Base-by-base conservation (phyloP, 2,329 filamentous ascomycete species). In the Paraphaeosphaeria sporulosa region DNA sequence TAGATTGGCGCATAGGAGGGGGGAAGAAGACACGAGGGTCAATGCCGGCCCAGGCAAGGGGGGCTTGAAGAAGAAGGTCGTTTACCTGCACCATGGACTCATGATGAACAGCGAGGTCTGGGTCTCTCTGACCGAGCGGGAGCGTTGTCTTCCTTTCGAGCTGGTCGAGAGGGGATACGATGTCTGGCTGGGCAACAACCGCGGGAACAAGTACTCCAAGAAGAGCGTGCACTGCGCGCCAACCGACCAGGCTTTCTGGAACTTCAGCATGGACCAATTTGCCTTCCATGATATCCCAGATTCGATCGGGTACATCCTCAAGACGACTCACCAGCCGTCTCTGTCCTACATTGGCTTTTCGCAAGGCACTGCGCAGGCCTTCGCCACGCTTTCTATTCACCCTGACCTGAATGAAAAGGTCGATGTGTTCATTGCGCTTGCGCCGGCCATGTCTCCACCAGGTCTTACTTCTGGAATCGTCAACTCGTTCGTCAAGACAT, bases 71-170 rank as follows among this genome's bases (percentile, higher is more conserved):
- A 97, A 97, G 81, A 91, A 89, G 68, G 92, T 98, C 51, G 89
- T 95, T 7, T 99, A 98, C 76, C 82, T 99, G 64, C 95, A 99
- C 73, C 95, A 99, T 78, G 95, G 94, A 12, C 85, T 99, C 59
- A 86, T 99, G 73, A 99, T 99, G 95, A 98, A 97, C 79, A 97
- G 93, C 70, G 95, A 99, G 78, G 94, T 99, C 36, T 99, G 95
- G 95, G 92, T 98, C 9, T 96, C 93, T 73, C 81, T 94, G 74
- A 96, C 94, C 0, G 92, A 97, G 67, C 89, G 90, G 68, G 86
- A 96, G 77, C 87, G 94, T 68, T 94, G 91, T 67, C 82, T 99
- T 42, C 93, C 95, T 0, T 98, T 99, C 75, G 86, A 91, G 67
- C 83, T 99, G 46, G 93, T 96, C 0, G 93, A 97, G 72, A 86